Percentiles rank a stretch among this genome's conserved stretches.
These are phyloP conservation scores for Nepenthes gracilis DNA, from an alignment of 148 eudicot genomes.

Conservation along the genomic window DNA sequence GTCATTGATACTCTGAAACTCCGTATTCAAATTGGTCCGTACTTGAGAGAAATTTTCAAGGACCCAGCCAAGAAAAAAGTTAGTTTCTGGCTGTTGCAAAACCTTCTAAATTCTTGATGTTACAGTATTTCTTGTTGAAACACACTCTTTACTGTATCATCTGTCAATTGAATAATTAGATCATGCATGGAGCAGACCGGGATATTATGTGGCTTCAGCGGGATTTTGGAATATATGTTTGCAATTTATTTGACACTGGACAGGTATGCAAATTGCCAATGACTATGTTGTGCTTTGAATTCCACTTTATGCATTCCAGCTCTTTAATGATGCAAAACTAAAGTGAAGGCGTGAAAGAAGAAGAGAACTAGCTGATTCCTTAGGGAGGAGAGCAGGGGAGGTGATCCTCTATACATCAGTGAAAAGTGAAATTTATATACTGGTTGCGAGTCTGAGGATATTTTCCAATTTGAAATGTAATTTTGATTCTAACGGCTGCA, in stretches of 20 bases:
- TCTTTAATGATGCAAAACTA: no score
- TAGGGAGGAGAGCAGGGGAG: no score
- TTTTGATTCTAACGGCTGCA: no score
- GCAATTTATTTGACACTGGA: slow-evolving; percentile 92
- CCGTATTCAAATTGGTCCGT: slow-evolving; percentile 78
- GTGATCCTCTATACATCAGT: no score
- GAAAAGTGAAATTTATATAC: no score
- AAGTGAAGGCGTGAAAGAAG: no score
- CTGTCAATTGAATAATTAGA: slow-evolving; percentile 28
- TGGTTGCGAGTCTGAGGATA: no score
- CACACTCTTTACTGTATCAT: background rate
- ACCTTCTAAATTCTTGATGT: background rate
- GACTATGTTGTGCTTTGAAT: background rate
- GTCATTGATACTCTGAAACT: slow-evolving; percentile 85
- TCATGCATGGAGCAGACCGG: slow-evolving; percentile 96
- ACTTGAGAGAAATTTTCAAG: slow-evolving; percentile 82
- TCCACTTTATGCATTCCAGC: no score
- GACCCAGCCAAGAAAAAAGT: slow-evolving; percentile 84
- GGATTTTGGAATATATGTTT: slow-evolving; percentile 89
- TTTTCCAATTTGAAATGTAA: no score
- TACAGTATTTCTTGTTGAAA: background rate
- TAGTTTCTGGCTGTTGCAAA: background rate
- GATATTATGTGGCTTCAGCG: slow-evolving; percentile 94
- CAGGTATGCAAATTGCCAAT: slow-evolving; percentile 28
- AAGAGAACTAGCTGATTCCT: no score